These are phyloP conservation scores for Suhomyces taliae DNA, from an alignment of 1,139 yeast species.

Conservation along the genomic window DNA sequence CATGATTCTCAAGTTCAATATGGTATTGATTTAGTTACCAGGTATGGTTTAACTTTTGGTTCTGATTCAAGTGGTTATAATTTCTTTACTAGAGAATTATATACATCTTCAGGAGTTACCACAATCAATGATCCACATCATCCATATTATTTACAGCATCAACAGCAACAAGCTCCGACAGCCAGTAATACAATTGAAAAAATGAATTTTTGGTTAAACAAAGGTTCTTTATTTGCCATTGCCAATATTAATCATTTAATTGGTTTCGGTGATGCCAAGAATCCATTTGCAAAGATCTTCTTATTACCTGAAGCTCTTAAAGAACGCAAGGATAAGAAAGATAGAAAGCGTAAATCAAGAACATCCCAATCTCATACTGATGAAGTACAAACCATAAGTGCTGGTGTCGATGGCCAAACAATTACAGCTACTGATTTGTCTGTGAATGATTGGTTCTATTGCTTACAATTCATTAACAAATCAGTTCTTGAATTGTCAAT, in stretches of 20 bases:
- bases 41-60: slow-evolving; percentile 72
- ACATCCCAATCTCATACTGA: slow-evolving; percentile 22
- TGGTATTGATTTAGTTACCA: slow-evolving; percentile 63
- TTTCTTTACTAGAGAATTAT: slow-evolving; percentile 56
- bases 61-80: slow-evolving; percentile 65
- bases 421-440: slow-evolving; percentile 46
- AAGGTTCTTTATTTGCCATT: slow-evolving; percentile 71
- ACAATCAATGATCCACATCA: slow-evolving; percentile 30
- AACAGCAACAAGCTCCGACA: slow-evolving; percentile 23
- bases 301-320: slow-evolving; percentile 68
- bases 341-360: slow-evolving; percentile 55
- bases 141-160: slow-evolving; percentile 34
- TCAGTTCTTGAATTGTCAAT: slow-evolving; percentile 67
- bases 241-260: slow-evolving; percentile 71
- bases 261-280: slow-evolving; percentile 73
- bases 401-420: slow-evolving; percentile 30
- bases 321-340: slow-evolving; percentile 71
- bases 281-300: slow-evolving; percentile 73
- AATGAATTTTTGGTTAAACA: slow-evolving; percentile 71
- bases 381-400: slow-evolving; percentile 16
- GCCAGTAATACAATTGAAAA: slow-evolving; percentile 50
- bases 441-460: slow-evolving; percentile 59
- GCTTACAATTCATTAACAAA: slow-evolving; percentile 56
- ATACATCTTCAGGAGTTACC: slow-evolving; percentile 36
- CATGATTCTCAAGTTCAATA: slow-evolving; percentile 48